phyloP scores from a whole-genome alignment of 1,284 basidiomycete species.

The Heterobasidion occidentale region DNA sequence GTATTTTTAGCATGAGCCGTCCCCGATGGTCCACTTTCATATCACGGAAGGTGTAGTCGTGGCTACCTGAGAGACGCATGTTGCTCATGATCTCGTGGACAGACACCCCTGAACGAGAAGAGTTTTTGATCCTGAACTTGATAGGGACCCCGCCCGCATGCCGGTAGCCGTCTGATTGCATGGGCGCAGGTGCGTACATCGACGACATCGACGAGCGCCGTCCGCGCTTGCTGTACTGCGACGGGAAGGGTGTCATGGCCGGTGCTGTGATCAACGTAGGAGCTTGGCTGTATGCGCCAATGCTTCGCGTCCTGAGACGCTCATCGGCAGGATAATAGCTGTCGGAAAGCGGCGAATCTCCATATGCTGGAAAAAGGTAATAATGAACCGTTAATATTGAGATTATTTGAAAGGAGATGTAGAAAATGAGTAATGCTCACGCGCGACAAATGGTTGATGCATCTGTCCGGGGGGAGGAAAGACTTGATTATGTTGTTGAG shows the following conservation, averaged over 20 bases:
- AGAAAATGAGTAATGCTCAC: constrained; percentile 7
- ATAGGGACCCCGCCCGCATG: constrained; percentile 28
- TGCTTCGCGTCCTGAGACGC: constrained; percentile 9
- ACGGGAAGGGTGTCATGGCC: constrained; percentile 9
- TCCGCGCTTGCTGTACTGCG: constrained; percentile 7
- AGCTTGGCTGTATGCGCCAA: constrained; percentile 5
- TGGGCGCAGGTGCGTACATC: background rate
- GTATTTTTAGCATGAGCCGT: constrained; percentile 53
- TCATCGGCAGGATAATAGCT: constrained; percentile 9
- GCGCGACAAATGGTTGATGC: constrained; percentile 1
- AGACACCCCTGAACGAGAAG: constrained; percentile 55
- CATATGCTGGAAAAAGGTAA: constrained; percentile 9
- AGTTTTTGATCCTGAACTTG: constrained; percentile 69
- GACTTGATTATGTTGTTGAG: background rate
- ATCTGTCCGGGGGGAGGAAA: constrained; percentile 4
- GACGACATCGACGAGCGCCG: constrained; percentile 9
- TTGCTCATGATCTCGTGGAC: constrained; percentile 65
- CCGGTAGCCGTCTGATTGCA: constrained; percentile 4
- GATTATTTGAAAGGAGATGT: background rate
- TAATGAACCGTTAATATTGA: constrained; percentile 1
- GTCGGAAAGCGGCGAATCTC: constrained; percentile 10
- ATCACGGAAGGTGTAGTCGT: constrained; percentile 53
- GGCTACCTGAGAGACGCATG: constrained; percentile 49
- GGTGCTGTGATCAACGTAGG: constrained; percentile 3
- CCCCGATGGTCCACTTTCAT: constrained; percentile 52